Base-by-base conservation (phyloP, 768 basidiomycete genomes). In the Lentinus brumalis region DNA sequence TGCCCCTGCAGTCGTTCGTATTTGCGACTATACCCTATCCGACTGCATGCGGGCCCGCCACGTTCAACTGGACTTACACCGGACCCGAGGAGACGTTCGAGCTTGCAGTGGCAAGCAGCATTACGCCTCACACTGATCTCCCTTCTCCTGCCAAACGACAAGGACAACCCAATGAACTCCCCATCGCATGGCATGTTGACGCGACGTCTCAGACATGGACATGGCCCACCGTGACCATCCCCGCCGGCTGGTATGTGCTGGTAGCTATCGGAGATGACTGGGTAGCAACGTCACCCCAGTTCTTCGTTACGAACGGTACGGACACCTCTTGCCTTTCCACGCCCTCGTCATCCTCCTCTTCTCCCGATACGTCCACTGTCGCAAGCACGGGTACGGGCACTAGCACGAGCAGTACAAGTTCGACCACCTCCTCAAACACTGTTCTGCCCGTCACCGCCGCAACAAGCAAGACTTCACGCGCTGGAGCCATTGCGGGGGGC, bases 401-500 rank as follows among this genome's bases (percentile, higher is more conserved):
- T 26, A 30, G 50, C 31, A 57, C 61, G 15, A 57, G 50, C 46
- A 42, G 7, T 35, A 15, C 50, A 12, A 31, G 29, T 4, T 52
- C 67, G 18, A 26, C 49, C 10, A 53, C 60, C 39, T 52, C 66
- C 14, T 47, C 66, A 4, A 21, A 59, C 3, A 42, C 59, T 3
- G 32, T 45, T 1, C 10, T 57, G 12, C 60, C 60, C 5, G 66
- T 61, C 32, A 30, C 53, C 5, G 60, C 45, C 46, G 56, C 60
- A 7, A 40, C 57, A 2, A 59, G 61, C 44, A 67, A 71, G 15
- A 44, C 31, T 10, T 11, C 53, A 7, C 79, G 79, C 41, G 70
- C 73, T 1, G 81, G 78, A 0, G 75, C 77, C 8, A 81, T 88
- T 30, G 79, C 77, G 5, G 88, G 86, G 2, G 80, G 80, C 29